phyloP scores from a whole-genome alignment of 192 early-diverging fungal genomes.

The Kappamyces sp. region DNA sequence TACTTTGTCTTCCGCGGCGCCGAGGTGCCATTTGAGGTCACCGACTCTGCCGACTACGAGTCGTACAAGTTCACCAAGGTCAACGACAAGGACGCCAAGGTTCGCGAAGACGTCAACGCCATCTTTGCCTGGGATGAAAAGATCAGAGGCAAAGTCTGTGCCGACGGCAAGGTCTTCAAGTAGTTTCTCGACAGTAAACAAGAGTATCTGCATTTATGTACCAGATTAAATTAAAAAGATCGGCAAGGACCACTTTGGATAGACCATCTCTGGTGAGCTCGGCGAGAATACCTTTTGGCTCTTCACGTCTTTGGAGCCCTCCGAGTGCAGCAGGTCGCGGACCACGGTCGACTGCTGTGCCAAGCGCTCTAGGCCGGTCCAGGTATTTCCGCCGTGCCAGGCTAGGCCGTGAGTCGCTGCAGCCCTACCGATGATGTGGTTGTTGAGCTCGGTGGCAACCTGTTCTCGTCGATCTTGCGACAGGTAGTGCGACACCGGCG shows the following conservation, averaged over 20 bases:
- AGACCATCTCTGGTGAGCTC: not conserved
- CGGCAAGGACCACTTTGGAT: not conserved
- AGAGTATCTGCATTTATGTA: not conserved
- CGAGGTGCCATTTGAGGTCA: constrained; percentile 70
- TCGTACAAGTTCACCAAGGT: constrained; percentile 78
- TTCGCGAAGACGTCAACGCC: constrained; percentile 54
- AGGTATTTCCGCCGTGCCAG: not conserved
- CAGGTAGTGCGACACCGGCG: constrained; percentile 47
- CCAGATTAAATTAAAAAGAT: not conserved
- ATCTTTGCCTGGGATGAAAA: constrained; percentile 86
- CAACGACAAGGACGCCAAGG: constrained; percentile 58
- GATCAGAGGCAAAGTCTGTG: constrained; percentile 63
- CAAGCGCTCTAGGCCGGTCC: constrained; percentile 43
- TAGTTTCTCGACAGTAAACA: constrained; percentile 4
- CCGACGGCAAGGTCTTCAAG: constrained; percentile 70
- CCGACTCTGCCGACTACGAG: constrained; percentile 82
- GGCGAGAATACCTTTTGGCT: not conserved
- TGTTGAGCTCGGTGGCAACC: constrained; percentile 56
- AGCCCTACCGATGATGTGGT: constrained; percentile 54
- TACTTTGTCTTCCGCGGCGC: constrained; percentile 91
- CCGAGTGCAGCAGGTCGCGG: constrained; percentile 37
- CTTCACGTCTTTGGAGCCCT: constrained; percentile 34
- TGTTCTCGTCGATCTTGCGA: constrained; percentile 50
- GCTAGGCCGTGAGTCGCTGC: not conserved
- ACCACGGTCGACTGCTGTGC: constrained; percentile 56